Evolutionary conservation across 2,329 filamentous ascomycete genomes (phyloP).

Genomic region (Paracoccidioides lutzii): DNA sequence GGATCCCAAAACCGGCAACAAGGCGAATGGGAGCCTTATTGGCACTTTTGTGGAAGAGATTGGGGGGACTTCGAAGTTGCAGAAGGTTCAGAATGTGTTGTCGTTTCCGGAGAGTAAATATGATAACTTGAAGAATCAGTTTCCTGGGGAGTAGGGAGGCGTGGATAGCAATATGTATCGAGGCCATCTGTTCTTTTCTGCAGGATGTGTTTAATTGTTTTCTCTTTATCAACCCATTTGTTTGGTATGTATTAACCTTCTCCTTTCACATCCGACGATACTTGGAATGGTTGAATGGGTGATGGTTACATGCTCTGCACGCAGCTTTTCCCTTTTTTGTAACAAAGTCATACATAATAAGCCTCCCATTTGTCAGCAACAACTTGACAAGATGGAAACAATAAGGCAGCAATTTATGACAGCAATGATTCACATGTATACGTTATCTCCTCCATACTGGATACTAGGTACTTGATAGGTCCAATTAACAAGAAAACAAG

Average conservation of each 20-base stretch:
- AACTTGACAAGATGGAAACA: not conserved
- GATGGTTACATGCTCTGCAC: not conserved
- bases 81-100: slow-evolving; percentile 25
- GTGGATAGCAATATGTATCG: slow-evolving; percentile 3
- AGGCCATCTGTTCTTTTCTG: slow-evolving; percentile 1
- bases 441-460: not conserved
- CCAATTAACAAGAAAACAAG: not conserved
- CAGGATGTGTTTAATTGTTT: not conserved
- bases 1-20: slow-evolving; percentile 33
- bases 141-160: slow-evolving; percentile 10
- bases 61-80: slow-evolving; percentile 19
- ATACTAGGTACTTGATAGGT: too few relatives aligned
- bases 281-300: too few relatives aligned
- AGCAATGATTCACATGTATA: not conserved
- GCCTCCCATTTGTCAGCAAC: not conserved
- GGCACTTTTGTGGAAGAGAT: slow-evolving; percentile 35
- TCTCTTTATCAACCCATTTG: not conserved
- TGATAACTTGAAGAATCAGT: slow-evolving; percentile 25
- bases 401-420: not conserved
- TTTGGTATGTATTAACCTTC: not conserved
- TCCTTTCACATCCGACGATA: not conserved
- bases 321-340: not conserved
- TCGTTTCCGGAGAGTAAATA: slow-evolving; percentile 30
- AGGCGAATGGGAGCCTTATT: slow-evolving; percentile 50
- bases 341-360: not conserved